Percentiles rank a stretch among this genome's conserved stretches.
phyloP scores from a whole-genome alignment of 805 yeast genomes.

The Saccharomycopsis oosterbeekiorum region DNA sequence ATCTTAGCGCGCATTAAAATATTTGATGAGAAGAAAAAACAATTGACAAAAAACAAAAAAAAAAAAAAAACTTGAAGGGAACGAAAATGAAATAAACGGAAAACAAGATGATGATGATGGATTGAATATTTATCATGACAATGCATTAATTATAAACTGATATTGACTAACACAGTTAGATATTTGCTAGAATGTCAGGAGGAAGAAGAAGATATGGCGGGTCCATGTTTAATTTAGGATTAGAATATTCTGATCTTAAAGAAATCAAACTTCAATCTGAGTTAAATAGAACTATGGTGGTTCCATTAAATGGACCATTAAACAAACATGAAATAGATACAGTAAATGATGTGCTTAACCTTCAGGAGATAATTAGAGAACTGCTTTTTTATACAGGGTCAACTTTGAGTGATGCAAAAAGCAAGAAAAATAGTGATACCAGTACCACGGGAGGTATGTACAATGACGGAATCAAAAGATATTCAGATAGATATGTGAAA shows the following conservation, averaged over 20 bases:
- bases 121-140: background rate
- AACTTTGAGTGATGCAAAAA: conserved; percentile 20
- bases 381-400: conserved; percentile 63
- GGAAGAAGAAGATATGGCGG: conserved; percentile 18
- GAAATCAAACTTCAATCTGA: conserved; percentile 14
- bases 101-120: background rate
- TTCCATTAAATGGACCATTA: conserved; percentile 59
- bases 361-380: conserved; percentile 44
- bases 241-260: conserved; percentile 15
- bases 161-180: background rate
- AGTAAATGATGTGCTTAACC: conserved; percentile 46
- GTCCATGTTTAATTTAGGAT: conserved; percentile 13
- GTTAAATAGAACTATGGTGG: conserved; percentile 10
- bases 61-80: background rate
- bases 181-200: background rate
- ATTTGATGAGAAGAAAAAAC: background rate
- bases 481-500: conserved; percentile 70
- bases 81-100: background rate
- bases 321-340: conserved; percentile 39
- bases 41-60: background rate
- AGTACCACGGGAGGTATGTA: conserved; percentile 24
- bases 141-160: background rate
- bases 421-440: conserved; percentile 19
- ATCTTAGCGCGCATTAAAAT: background rate
- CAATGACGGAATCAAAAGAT: conserved; percentile 68